These are phyloP conservation scores for Zelopaecilomyces penicillatus DNA, from an alignment of 2,329 filamentous ascomycete genomes.

Conservation along the genomic window DNA sequence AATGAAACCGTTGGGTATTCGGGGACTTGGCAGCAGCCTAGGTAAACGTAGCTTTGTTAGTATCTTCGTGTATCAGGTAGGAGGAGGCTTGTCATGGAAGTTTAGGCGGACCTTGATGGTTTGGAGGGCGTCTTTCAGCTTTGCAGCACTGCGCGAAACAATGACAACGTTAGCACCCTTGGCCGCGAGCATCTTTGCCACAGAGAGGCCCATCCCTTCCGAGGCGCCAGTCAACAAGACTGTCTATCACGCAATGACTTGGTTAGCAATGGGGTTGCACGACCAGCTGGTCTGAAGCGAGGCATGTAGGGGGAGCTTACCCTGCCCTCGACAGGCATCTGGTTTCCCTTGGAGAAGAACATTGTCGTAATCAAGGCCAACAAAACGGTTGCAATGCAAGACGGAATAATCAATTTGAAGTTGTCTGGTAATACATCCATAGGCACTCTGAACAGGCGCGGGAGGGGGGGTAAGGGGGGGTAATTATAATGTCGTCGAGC, in stretches of 20 bases:
- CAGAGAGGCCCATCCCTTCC: slow-evolving; percentile 79
- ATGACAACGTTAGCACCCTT: slow-evolving; percentile 85
- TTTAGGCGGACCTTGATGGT: slow-evolving; percentile 49
- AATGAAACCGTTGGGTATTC: slow-evolving; percentile 67
- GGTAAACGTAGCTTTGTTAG: not conserved
- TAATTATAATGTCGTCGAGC: no score
- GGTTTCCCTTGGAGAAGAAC: slow-evolving; percentile 55
- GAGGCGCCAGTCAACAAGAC: slow-evolving; percentile 85
- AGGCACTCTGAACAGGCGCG: no score
- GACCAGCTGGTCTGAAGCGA: not conserved
- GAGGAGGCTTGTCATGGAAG: not conserved
- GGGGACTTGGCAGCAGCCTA: slow-evolving; percentile 60
- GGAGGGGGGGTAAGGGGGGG: no score
- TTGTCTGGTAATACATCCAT: no score
- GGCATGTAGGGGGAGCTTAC: slow-evolving; percentile 36
- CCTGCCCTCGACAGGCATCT: slow-evolving; percentile 78
- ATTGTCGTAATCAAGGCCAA: slow-evolving; percentile 37
- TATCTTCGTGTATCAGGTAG: not conserved
- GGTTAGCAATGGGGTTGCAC: not conserved
- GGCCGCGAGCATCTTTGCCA: slow-evolving; percentile 63
- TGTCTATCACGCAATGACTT: slow-evolving; percentile 49
- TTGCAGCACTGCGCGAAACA: slow-evolving; percentile 66
- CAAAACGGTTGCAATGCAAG: slow-evolving; percentile 12
- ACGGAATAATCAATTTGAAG: not conserved
- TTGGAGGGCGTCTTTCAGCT: slow-evolving; percentile 63